Evolutionary conservation across 768 basidiomycete species (phyloP), one percentile per base, ranked within the genome.

Genomic region (Lyophyllum decastes): DNA sequence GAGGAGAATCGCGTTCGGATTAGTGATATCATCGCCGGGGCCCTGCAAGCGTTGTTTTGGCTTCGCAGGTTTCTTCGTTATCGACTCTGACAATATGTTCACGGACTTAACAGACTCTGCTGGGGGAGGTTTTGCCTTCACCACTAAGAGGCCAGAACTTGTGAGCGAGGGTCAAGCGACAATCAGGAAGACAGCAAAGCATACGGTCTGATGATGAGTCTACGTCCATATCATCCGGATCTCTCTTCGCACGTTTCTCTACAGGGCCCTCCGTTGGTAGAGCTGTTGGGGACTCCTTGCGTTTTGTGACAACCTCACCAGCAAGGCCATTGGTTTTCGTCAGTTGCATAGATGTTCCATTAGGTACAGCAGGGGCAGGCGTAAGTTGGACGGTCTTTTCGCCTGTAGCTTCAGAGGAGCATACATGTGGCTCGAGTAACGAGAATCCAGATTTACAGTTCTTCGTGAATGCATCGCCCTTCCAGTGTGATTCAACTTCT

Each of bases 401-500:
- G 40, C 73, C 59, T 30, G 72, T 62, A 35, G 79, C 66, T 52
- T 86, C 83, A 33, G 77, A 51, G 19, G 87, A 85, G 69, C 92
- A 94, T 22, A 83, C 76, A 64, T 94, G 92, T 2, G 74, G 81
- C 57, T 90, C 86, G 26, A 94, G 77, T n/a, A 94, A 74, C 17
- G 88, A 87, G 75, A 94, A 93, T 11, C 79, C 70, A 33, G 80
- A 76, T 66, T 83, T 86, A 80, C 92, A 94, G 63, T 82, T 85
- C 45, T 75, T 78, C 7, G 83, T 80, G 57, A 88, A 73, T 34
- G 78, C 75, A 66, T 85, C 84, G 9, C 79, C 80, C 59, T 84
- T 82, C 87, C 89, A 94, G 65, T 94, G 92, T 7, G 87, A 81
- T 76, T 94, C 92, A 52, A 90, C 89, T 73, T 94, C 92, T 19